phyloP scores from a whole-genome alignment of 441 rosid genomes.

The Populus hybrid region DNA sequence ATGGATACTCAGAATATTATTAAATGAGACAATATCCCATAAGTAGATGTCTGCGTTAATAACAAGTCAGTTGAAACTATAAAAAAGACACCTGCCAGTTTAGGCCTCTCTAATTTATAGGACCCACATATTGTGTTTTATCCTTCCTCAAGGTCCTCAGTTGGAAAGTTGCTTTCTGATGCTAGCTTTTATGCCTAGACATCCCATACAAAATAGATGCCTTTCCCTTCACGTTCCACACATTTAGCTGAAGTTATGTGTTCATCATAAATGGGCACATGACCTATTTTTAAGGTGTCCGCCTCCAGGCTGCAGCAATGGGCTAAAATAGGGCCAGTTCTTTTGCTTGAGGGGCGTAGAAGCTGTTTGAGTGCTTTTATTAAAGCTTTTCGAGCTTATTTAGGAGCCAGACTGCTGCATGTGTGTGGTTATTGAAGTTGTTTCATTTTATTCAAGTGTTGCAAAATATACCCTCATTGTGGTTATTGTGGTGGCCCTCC shows the following conservation, averaged over 20 bases:
- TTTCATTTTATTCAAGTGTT: not conserved
- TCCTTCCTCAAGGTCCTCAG: not conserved
- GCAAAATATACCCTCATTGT: not conserved
- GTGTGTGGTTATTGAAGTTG: not conserved
- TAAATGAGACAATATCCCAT: not conserved
- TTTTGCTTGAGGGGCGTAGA: not conserved
- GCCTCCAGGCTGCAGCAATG: not conserved
- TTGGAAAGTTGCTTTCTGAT: not conserved
- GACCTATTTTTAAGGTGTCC: not conserved
- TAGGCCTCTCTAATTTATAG: not conserved
- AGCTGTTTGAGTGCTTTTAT: not conserved
- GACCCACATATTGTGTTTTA: not conserved
- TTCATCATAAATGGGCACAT: not conserved
- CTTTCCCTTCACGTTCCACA: not conserved
- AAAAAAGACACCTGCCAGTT: not conserved
- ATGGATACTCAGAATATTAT: not conserved
- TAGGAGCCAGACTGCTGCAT: not conserved
- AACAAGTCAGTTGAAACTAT: not conserved
- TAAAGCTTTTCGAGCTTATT: not conserved
- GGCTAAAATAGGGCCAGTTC: not conserved
- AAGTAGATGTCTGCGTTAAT: not conserved
- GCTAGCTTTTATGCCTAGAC: not conserved
- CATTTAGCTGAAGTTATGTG: slow-evolving; percentile 1
- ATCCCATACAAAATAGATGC: not conserved
- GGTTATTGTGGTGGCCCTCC: not conserved